These are phyloP conservation scores for Kodamaea laetipori DNA, from an alignment of 805 yeast species.

Conservation along the genomic window DNA sequence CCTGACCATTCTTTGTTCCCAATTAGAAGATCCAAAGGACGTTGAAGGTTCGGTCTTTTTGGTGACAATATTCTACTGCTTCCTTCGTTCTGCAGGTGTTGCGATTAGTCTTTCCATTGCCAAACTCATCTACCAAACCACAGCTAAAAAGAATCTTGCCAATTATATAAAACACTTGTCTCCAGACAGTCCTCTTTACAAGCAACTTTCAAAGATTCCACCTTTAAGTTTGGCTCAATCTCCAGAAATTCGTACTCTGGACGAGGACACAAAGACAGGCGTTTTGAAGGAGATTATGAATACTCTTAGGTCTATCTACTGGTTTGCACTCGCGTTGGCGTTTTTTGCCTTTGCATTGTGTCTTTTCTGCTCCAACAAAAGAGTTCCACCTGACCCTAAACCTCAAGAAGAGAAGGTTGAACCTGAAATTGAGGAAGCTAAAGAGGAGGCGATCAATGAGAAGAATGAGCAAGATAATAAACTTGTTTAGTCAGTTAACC, in stretches of 20 bases:
- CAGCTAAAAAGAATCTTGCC: conserved; percentile 22
- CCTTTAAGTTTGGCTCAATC: conserved; percentile 22
- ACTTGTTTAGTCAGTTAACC: background rate
- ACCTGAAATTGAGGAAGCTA: conserved; percentile 1
- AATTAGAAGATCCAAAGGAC: conserved; percentile 51
- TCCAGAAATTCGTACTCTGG: conserved; percentile 26
- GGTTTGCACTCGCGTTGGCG: conserved; percentile 39
- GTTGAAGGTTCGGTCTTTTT: conserved; percentile 49
- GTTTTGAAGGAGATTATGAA: conserved; percentile 34
- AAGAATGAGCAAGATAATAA: background rate
- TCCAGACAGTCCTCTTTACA: conserved; percentile 10
- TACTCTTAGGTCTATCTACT: conserved; percentile 35
- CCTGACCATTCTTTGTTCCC: conserved; percentile 44
- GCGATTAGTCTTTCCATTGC: conserved; percentile 33
- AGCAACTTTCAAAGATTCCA: conserved; percentile 14
- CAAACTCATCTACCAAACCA: conserved; percentile 31
- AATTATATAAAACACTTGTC: conserved; percentile 11
- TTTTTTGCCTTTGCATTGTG: conserved; percentile 31
- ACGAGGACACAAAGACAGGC: conserved; percentile 18
- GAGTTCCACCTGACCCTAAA: conserved; percentile 37
- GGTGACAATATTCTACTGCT: conserved; percentile 48
- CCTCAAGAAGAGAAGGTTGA: too few species aligned
- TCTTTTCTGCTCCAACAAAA: conserved; percentile 42
- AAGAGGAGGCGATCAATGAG: too few species aligned
- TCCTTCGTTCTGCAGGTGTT: conserved; percentile 36